These are phyloP conservation scores for Chlorophyllum brunneum DNA, from an alignment of 768 basidiomycete species.

Conservation along the genomic window DNA sequence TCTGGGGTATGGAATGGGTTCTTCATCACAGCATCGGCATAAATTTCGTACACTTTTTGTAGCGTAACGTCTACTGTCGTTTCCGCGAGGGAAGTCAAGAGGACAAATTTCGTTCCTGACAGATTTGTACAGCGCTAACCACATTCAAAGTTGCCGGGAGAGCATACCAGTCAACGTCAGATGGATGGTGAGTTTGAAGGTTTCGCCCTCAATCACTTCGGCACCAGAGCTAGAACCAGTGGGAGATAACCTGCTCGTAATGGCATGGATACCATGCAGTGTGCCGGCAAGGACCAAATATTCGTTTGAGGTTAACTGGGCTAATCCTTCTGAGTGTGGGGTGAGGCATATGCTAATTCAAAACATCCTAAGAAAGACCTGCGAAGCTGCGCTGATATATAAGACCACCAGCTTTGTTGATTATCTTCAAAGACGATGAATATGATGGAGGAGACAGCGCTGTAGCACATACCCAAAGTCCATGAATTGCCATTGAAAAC, in stretches of 20 bases:
- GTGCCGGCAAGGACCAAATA: slow-evolving; percentile 95
- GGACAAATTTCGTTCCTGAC: slow-evolving; percentile 92
- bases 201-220: slow-evolving; percentile 94
- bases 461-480: slow-evolving; percentile 66
- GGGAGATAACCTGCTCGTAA: slow-evolving; percentile 88
- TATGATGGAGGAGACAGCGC: neutral
- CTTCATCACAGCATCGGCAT: slow-evolving; percentile 96
- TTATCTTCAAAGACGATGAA: slow-evolving; percentile 52
- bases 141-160: neutral
- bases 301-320: slow-evolving; percentile 88
- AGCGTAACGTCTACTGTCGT: slow-evolving; percentile 65
- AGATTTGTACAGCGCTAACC: neutral
- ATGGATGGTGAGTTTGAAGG: slow-evolving; percentile 90
- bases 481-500: slow-evolving; percentile 71
- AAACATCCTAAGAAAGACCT: slow-evolving; percentile 44
- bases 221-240: slow-evolving; percentile 79
- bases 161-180: slow-evolving; percentile 83
- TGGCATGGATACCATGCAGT: slow-evolving; percentile 97
- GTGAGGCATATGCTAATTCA: slow-evolving; percentile 14
- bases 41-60: slow-evolving; percentile 87
- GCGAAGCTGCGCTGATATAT: slow-evolving; percentile 92
- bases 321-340: slow-evolving; percentile 77
- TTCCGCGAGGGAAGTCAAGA: slow-evolving; percentile 80
- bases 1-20: slow-evolving; percentile 99
- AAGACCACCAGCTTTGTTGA: slow-evolving; percentile 97